Percentiles rank a stretch among this genome's conserved stretches.
These are phyloP conservation scores for Cairneyella variabilis DNA, from an alignment of 495 filamentous ascomycete species.

Conservation along the genomic window DNA sequence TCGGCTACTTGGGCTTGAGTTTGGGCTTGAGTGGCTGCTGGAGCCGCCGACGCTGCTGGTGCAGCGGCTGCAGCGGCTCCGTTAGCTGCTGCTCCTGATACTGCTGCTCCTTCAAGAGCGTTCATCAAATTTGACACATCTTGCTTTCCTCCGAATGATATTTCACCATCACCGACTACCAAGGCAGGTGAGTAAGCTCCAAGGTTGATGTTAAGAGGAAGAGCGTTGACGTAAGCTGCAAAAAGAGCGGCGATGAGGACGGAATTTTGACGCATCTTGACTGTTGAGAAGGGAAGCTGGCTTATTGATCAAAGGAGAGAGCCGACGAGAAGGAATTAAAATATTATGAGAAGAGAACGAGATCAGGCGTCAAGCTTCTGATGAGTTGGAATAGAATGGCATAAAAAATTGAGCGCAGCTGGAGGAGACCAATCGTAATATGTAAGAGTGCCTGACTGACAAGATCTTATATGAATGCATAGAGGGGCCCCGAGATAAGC, in stretches of 20 bases:
- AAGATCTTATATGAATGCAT: conserved; percentile 18
- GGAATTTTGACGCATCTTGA: conserved; percentile 40
- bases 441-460: conserved; percentile 1
- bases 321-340: conserved; percentile 22
- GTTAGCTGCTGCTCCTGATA: conserved; percentile 38
- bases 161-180: conserved; percentile 60
- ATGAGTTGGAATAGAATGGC: conserved; percentile 35
- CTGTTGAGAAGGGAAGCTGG: conserved; percentile 7
- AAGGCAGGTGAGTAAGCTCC: conserved; percentile 56
- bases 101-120: conserved; percentile 45
- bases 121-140: conserved; percentile 46
- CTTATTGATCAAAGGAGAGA: neutral
- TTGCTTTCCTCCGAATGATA: conserved; percentile 52
- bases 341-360: conserved; percentile 25
- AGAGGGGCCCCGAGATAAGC: conserved; percentile 15
- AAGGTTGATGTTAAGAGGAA: conserved; percentile 59
- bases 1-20: too few species aligned
- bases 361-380: conserved; percentile 26
- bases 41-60: conserved; percentile 22
- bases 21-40: too few species aligned
- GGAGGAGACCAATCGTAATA: conserved; percentile 14
- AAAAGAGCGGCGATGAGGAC: conserved; percentile 36
- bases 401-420: conserved; percentile 22
- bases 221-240: conserved; percentile 35
- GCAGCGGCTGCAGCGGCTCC: conserved; percentile 21